phyloP scores from a whole-genome alignment of 371 early-diverging fungal species.

The Rhizopus sp. region DNA sequence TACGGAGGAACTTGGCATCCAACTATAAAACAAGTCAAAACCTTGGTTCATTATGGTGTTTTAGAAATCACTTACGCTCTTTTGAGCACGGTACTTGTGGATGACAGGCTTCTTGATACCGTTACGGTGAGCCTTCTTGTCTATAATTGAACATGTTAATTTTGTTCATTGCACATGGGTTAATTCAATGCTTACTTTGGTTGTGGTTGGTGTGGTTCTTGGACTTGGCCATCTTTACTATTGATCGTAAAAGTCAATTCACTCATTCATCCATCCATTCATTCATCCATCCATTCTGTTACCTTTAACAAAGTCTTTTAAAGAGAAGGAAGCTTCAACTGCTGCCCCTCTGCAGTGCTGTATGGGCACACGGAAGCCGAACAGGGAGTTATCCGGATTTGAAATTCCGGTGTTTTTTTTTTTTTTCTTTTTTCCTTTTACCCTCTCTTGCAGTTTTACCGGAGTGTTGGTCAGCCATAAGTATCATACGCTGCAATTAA shows the following conservation, averaged over 20 bases:
- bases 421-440: background rate
- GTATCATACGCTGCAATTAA: no score
- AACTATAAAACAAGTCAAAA: conserved; percentile 44
- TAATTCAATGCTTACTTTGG: conserved; percentile 69
- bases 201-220: conserved; percentile 99
- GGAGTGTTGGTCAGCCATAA: no score
- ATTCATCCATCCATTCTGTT: background rate
- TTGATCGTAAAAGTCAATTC: background rate
- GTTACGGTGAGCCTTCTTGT: conserved; percentile 98
- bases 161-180: no score
- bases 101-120: conserved; percentile 95
- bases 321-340: background rate
- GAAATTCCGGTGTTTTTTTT: background rate
- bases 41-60: background rate
- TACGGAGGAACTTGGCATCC: conserved; percentile 97
- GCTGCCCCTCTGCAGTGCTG: background rate
- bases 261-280: background rate
- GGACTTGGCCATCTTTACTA: conserved; percentile 84
- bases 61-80: conserved; percentile 73
- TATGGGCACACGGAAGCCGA: background rate
- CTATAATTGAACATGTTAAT: conserved; percentile 30
- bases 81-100: conserved; percentile 86
- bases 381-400: background rate
- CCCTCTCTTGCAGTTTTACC: no score
- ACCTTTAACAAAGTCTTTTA: conserved; percentile 3